Percentiles rank a stretch among this genome's conserved stretches.
Evolutionary conservation across 768 basidiomycete species (phyloP).

Genomic region (Termitomyces sp.): DNA sequence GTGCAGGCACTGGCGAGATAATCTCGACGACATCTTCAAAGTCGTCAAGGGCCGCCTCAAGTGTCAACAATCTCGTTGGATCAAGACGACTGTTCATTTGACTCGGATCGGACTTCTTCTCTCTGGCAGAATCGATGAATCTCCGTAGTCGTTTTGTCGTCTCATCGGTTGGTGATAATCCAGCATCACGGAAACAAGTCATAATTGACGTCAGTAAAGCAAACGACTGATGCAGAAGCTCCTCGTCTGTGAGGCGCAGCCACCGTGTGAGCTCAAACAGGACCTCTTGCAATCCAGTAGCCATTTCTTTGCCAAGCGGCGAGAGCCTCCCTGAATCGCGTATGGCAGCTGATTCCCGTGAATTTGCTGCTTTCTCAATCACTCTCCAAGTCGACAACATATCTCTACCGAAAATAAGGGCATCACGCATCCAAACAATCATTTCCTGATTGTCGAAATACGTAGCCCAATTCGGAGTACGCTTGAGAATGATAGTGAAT

Average conservation of each 20-base stretch:
- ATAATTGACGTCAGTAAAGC: constrained; percentile 77
- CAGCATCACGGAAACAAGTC: constrained; percentile 64
- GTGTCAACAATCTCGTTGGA: constrained; percentile 50
- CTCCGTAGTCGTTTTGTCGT: constrained; percentile 65
- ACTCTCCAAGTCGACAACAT: constrained; percentile 76
- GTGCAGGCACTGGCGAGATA: constrained; percentile 37
- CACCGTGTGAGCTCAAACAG: constrained; percentile 77
- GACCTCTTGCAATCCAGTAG: constrained; percentile 71
- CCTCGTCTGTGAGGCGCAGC: constrained; percentile 90
- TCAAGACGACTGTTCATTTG: constrained; percentile 50
- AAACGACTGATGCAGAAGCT: constrained; percentile 86
- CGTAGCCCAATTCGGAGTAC: constrained; percentile 77
- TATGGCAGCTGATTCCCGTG: constrained; percentile 21
- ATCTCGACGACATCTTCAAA: constrained; percentile 65
- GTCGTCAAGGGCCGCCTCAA: constrained; percentile 60
- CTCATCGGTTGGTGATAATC: constrained; percentile 47
- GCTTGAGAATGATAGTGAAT: constrained; percentile 79
- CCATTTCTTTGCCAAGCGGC: constrained; percentile 65
- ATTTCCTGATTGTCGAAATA: constrained; percentile 80
- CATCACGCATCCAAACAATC: constrained; percentile 98
- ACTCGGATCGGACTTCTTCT: constrained; percentile 30
- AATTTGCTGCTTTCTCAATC: constrained; percentile 65
- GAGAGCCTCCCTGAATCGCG: constrained; percentile 46
- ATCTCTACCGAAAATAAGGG: constrained; percentile 87
- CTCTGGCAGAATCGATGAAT: constrained; percentile 56